These are phyloP conservation scores for Metschnikowia lachancei DNA, from an alignment of 805 yeast genomes.

Conservation along the genomic window DNA sequence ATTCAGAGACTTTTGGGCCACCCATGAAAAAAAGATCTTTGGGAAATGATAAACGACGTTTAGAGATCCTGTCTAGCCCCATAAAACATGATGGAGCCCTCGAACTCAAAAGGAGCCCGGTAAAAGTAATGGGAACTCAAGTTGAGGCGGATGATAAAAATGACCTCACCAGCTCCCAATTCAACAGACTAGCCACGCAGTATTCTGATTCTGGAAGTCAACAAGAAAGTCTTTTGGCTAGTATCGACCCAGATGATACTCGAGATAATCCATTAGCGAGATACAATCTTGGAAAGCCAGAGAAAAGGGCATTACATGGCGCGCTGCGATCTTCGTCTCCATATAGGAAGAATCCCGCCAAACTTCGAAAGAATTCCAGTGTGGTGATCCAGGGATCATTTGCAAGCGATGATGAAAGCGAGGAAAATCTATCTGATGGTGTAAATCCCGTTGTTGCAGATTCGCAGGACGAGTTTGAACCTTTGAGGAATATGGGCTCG, in stretches of 20 bases:
- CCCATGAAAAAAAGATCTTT: slow-evolving; percentile 2
- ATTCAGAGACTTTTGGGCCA: slow-evolving; percentile 2
- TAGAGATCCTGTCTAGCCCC: slow-evolving; percentile 18
- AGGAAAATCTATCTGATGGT: neutral
- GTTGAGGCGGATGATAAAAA: neutral
- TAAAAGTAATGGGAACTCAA: neutral
- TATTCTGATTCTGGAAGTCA: slow-evolving; percentile 20
- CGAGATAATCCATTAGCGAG: neutral
- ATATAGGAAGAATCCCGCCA: neutral
- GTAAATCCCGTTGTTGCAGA: slow-evolving; percentile 11
- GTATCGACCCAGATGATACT: neutral
- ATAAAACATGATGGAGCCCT: slow-evolving; percentile 6
- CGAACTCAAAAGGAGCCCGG: neutral
- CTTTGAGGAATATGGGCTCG: slow-evolving; percentile 9
- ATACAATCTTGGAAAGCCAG: neutral
- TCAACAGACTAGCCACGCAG: slow-evolving; percentile 22
- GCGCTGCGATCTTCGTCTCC: slow-evolving; percentile 5
- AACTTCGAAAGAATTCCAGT: neutral
- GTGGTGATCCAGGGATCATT: slow-evolving; percentile 2
- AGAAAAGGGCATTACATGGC: neutral
- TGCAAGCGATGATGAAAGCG: slow-evolving; percentile 13
- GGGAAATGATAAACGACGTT: neutral
- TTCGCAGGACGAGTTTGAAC: slow-evolving; percentile 23
- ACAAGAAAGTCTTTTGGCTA: slow-evolving; percentile 1
- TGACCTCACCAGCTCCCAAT: slow-evolving; percentile 21